These are phyloP conservation scores for Phytophthora sp. DNA, from an alignment of 352 stramenopile species.

Conservation along the genomic window DNA sequence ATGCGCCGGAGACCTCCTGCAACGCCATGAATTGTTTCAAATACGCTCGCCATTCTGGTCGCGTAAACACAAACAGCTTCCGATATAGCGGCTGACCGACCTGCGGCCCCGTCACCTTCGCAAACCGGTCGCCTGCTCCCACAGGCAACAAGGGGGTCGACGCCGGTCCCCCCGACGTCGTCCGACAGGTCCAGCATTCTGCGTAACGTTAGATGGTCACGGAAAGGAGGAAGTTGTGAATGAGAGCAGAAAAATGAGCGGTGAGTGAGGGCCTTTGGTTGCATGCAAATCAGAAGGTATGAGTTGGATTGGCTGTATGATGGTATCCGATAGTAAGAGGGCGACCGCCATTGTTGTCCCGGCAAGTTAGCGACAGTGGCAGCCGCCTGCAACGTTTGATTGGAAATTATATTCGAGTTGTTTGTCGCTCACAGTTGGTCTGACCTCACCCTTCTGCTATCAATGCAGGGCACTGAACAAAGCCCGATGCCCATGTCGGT, in stretches of 20 bases:
- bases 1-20: conserved; percentile 87
- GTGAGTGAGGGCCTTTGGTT: background rate
- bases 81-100: conserved; percentile 54
- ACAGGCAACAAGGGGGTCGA: conserved; percentile 45
- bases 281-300: conserved; percentile 34
- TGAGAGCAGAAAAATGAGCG: conserved; percentile 7
- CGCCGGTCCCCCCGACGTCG: background rate
- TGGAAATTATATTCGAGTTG: conserved; percentile 47
- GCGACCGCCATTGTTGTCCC: too few relatives aligned
- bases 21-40: conserved; percentile 75
- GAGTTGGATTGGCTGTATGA: background rate
- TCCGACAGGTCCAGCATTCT: conserved; percentile 33
- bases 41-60: conserved; percentile 60
- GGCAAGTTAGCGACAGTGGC: too few relatives aligned
- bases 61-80: conserved; percentile 59
- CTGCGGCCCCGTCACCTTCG: conserved; percentile 53
- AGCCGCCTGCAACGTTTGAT: conserved; percentile 24
- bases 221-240: conserved; percentile 11
- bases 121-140: conserved; percentile 34
- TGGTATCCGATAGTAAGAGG: background rate
- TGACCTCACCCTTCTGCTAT: conserved; percentile 30
- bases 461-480: conserved; percentile 14
- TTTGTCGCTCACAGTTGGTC: conserved; percentile 27
- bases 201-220: background rate
- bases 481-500: conserved; percentile 32